Evolutionary conservation across 1,284 basidiomycete species (phyloP).

Genomic region (Trametes versicolor): DNA sequence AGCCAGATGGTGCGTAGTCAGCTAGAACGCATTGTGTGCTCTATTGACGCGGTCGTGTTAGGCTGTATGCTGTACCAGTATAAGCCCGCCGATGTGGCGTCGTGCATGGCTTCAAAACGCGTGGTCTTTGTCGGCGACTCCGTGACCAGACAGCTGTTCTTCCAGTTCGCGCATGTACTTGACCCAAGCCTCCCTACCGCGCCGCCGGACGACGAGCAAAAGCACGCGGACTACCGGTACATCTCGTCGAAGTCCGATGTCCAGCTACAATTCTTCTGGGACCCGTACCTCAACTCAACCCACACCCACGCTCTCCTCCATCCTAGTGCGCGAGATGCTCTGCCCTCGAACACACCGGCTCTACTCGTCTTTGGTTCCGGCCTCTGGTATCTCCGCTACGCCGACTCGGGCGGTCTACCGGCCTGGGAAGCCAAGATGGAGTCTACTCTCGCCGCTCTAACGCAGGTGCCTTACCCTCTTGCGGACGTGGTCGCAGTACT

Average conservation of each 20-base stretch:
- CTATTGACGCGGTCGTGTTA: slow-evolving; percentile 39
- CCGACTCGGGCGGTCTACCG: slow-evolving; percentile 75
- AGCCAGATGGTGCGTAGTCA: slow-evolving; percentile 77
- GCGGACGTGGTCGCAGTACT: slow-evolving; percentile 81
- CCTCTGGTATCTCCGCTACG: slow-evolving; percentile 87
- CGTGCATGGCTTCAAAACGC: slow-evolving; percentile 62
- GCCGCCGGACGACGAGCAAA: slow-evolving; percentile 66
- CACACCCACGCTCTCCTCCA: slow-evolving; percentile 53
- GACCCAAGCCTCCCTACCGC: slow-evolving; percentile 64
- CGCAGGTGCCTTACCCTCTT: slow-evolving; percentile 48
- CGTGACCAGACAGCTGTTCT: slow-evolving; percentile 82
- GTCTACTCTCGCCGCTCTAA: slow-evolving; percentile 62
- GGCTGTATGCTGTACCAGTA: slow-evolving; percentile 83
- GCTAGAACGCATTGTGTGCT: too few species aligned
- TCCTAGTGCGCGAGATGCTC: slow-evolving; percentile 20
- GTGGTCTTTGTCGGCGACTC: slow-evolving; percentile 90
- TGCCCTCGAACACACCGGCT: slow-evolving; percentile 51
- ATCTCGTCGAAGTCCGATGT: slow-evolving; percentile 57
- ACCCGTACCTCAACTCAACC: slow-evolving; percentile 82
- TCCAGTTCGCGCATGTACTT: slow-evolving; percentile 69
- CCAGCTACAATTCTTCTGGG: slow-evolving; percentile 79
- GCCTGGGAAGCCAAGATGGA: slow-evolving; percentile 83
- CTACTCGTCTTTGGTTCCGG: slow-evolving; percentile 87
- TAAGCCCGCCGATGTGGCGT: slow-evolving; percentile 58
- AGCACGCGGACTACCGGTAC: slow-evolving; percentile 72